Conservation (phyloP, 1,139 yeast species). For the Scheffersomyces titani region DNA sequence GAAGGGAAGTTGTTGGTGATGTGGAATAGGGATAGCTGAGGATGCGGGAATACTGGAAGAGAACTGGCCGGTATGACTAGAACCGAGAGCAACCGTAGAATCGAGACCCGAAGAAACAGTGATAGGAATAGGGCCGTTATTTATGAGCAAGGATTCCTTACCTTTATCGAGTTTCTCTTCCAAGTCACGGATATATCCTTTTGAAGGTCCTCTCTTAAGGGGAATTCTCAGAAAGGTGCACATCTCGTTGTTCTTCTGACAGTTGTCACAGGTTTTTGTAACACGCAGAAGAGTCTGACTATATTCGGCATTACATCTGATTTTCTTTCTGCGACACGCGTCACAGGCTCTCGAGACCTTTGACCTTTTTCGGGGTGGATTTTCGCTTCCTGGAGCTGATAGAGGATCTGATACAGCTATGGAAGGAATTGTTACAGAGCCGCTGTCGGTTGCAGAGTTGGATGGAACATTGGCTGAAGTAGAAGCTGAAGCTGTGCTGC, state of each 20-base stretch:
- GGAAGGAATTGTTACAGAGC: background rate
- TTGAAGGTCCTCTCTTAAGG: constrained; percentile 74
- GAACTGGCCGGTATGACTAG: background rate
- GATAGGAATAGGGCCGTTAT: background rate
- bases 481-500: background rate
- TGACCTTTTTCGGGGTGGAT: constrained; percentile 54
- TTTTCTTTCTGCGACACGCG: constrained; percentile 64
- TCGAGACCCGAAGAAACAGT: background rate
- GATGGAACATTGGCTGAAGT: background rate
- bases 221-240: constrained; percentile 72
- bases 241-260: constrained; percentile 51
- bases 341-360: constrained; percentile 73
- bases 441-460: background rate
- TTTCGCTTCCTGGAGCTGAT: background rate
- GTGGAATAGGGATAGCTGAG: constrained; percentile 3
- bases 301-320: constrained; percentile 61
- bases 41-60: constrained; percentile 1
- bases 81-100: background rate
- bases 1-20: constrained; percentile 20
- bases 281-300: constrained; percentile 43
- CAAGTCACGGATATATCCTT: constrained; percentile 57
- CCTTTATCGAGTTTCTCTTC: constrained; percentile 33
- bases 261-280: constrained; percentile 56
- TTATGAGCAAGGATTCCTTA: background rate
- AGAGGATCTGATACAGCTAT: background rate